These are phyloP conservation scores for Leccinum broughii DNA, from an alignment of 768 basidiomycete species.

Conservation along the genomic window DNA sequence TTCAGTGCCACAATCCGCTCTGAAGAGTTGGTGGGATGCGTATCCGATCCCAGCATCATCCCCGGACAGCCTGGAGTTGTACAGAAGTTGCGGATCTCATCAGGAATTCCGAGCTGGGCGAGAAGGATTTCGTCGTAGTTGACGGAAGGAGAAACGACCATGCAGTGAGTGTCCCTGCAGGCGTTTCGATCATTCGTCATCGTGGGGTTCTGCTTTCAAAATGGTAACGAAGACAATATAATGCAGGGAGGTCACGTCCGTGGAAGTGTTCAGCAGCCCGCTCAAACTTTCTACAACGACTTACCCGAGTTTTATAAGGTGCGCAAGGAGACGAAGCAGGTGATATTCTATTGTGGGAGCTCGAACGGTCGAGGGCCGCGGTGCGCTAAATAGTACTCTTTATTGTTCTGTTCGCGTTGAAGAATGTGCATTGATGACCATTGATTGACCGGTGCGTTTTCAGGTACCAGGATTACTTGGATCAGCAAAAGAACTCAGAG, in stretches of 20 bases:
- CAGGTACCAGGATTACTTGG: constrained; percentile 54
- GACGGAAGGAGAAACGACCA: constrained; percentile 53
- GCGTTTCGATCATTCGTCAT: neutral
- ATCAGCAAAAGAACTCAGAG: constrained; percentile 29
- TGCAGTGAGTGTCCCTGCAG: constrained; percentile 33
- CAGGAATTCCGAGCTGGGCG: constrained; percentile 10
- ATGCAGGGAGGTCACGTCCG: constrained; percentile 54
- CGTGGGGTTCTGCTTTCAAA: neutral
- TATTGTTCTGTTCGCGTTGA: constrained; percentile 10
- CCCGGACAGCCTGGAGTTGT: constrained; percentile 30
- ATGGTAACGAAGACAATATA: neutral
- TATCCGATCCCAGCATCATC: constrained; percentile 43
- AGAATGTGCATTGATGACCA: neutral
- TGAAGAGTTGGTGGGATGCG: constrained; percentile 55
- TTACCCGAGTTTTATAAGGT: constrained; percentile 43
- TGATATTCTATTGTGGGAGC: constrained; percentile 57
- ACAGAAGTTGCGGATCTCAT: constrained; percentile 40
- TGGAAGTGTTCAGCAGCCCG: constrained; percentile 49
- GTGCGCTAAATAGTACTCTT: constrained; percentile 54
- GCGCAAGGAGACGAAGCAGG: constrained; percentile 39
- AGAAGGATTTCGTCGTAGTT: constrained; percentile 41
- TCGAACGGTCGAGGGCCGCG: constrained; percentile 53
- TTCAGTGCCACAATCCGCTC: constrained; percentile 15
- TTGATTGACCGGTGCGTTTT: neutral
- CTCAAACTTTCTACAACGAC: constrained; percentile 51